Percentiles rank a stretch among this genome's conserved stretches.
phyloP scores from a whole-genome alignment of 331 rosid species.

The Malus hybrid region DNA sequence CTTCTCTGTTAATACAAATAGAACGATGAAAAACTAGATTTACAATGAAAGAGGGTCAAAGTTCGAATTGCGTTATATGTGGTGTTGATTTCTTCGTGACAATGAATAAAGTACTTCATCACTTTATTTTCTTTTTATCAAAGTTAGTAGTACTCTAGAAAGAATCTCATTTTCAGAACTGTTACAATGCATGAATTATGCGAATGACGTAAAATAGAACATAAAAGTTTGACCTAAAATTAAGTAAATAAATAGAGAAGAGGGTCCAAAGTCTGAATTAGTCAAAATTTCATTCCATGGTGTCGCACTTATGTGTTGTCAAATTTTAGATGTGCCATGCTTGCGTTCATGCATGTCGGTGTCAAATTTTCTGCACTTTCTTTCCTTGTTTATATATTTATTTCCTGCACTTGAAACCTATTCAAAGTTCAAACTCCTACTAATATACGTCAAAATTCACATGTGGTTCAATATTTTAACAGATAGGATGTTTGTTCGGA shows the following conservation, averaged over 20 bases:
- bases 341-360: not conserved
- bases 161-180: not conserved
- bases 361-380: not conserved
- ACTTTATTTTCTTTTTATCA: not conserved
- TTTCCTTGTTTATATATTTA: too few species aligned
- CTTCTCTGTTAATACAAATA: not conserved
- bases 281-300: not conserved
- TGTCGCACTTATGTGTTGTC: not conserved
- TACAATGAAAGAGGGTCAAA: too few species aligned
- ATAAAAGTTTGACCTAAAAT: not conserved
- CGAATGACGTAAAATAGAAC: not conserved
- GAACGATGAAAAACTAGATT: not conserved
- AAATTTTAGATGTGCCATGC: not conserved
- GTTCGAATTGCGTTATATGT: too few species aligned
- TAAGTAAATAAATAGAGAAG: not conserved
- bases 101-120: not conserved
- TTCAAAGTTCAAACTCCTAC: too few species aligned
- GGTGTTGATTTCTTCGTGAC: not conserved
- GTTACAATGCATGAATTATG: not conserved
- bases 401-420: too few species aligned
- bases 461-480: rapidly evolving
- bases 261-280: not conserved
- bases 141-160: not conserved
- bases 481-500: rapidly evolving
- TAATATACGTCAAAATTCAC: too few species aligned